Percentiles rank a stretch among this genome's conserved stretches.
Evolutionary conservation across 306 rosid genomes (phyloP).

Genomic region (Ormosia emarginata): DNA sequence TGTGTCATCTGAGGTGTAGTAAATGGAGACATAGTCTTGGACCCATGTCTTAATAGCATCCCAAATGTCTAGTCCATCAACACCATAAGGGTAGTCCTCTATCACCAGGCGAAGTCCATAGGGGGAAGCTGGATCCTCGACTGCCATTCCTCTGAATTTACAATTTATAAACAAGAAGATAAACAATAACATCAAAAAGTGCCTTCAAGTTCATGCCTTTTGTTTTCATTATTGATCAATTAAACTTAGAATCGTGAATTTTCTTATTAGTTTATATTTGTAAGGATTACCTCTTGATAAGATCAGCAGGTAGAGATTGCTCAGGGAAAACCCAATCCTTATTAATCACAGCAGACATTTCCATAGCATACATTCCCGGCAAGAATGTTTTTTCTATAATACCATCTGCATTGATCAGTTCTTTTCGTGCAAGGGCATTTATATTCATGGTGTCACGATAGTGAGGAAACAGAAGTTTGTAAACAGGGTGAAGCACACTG

Average conservation of each 20-base stretch:
- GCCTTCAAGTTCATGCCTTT: neutral
- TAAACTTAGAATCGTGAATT: neutral
- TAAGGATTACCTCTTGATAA: neutral
- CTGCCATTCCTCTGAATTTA: slow-evolving; percentile 55
- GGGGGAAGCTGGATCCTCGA: slow-evolving; percentile 43
- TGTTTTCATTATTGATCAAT: neutral
- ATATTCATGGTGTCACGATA: slow-evolving; percentile 20
- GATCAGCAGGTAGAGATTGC: neutral
- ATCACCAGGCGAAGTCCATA: slow-evolving; percentile 56
- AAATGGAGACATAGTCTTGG: slow-evolving; percentile 47
- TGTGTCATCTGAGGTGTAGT: slow-evolving; percentile 42
- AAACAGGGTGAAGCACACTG: slow-evolving; percentile 5
- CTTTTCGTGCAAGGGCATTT: neutral
- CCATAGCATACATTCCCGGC: neutral
- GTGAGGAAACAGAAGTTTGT: neutral
- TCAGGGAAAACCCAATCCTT: slow-evolving; percentile 2
- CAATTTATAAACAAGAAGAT: neutral
- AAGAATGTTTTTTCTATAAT: neutral
- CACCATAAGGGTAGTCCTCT: slow-evolving; percentile 63
- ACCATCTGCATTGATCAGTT: neutral
- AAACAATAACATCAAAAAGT: neutral
- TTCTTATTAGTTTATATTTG: neutral
- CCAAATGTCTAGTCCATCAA: slow-evolving; percentile 64
- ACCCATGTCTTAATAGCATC: slow-evolving; percentile 55
- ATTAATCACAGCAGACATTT: neutral